Evolutionary conservation across 306 rosid genomes (phyloP).

Genomic region (Rosa multiflora): DNA sequence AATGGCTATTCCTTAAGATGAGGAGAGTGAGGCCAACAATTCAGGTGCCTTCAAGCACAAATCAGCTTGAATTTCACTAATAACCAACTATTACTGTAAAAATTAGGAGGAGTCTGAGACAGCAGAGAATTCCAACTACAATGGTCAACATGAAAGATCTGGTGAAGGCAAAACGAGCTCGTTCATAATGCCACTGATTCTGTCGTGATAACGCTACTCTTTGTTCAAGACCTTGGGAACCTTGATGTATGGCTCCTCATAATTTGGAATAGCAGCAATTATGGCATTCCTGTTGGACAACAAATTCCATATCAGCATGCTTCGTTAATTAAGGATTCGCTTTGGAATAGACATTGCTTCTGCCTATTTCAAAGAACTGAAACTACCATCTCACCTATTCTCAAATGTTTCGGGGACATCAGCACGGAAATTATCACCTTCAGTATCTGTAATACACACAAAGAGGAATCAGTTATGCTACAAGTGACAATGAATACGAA

Average conservation of each 20-base stretch:
- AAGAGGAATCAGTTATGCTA: neutral
- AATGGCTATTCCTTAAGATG: neutral
- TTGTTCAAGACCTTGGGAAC: slow-evolving; percentile 80
- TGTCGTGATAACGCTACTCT: slow-evolving; percentile 35
- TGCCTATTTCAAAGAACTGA: neutral
- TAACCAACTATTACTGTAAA: neutral
- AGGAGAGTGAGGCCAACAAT: neutral
- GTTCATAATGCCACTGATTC: neutral
- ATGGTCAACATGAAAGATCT: neutral
- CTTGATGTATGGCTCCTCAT: slow-evolving; percentile 71
- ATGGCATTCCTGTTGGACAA: slow-evolving; percentile 49
- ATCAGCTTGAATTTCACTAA: neutral
- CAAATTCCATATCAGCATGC: neutral
- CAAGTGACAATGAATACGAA: neutral
- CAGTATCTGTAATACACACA: slow-evolving; percentile 51
- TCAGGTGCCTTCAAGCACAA: neutral
- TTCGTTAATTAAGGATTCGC: too few species aligned
- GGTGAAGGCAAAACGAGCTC: neutral
- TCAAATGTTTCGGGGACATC: slow-evolving; percentile 68
- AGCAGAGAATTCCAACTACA: neutral
- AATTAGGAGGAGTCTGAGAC: neutral
- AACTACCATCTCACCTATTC: slow-evolving; percentile 46
- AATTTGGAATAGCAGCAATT: slow-evolving; percentile 69
- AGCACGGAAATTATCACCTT: slow-evolving; percentile 54
- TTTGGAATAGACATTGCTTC: neutral